Base-by-base conservation (phyloP, 2,329 filamentous ascomycete genomes). In the Botrytis squamosa region DNA sequence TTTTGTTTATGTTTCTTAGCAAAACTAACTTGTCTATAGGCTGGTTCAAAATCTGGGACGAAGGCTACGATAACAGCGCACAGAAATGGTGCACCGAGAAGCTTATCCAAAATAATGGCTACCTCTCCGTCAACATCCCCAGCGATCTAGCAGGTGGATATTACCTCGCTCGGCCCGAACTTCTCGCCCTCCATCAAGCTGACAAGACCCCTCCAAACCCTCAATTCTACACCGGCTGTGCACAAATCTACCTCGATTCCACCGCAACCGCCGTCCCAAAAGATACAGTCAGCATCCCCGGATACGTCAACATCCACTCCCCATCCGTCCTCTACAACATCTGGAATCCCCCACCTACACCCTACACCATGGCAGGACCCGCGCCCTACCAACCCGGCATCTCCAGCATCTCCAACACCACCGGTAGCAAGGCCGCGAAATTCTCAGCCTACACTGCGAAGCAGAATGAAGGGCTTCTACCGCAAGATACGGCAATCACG, bases 1-100 rank as follows among this genome's bases (percentile, higher is more conserved):
- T 14, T 40, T 29, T 40, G n/a, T 20, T 29, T 29, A 1, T 18
- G 2, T 10, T 29, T 42, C n/a, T 40, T 1, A 12, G 14, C 18
- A 14, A n/a, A 22, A 9, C 40, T 72, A 59, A 72, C 25, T 7
- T 33, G 2, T n/a, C 38, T 10, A 38, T 67, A 72, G 71, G 36
- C 57, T 95, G 92, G 92, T 92, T 94, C 86, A 94, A 94, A 85
- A 88, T 94, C 80, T 93, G 87, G 85, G 87, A 92, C 74, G 86
- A 91, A 70, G 91, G 90, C 64, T 93, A 92, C 82, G 85, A 92
- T 77, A 80, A 83, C 8, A 77, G 80, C 8, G 84, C 84, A 2
- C 81, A 84, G 42, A 84, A 88, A 80, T 94, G 92, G 91, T 93
- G 92, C 82, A 91, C 90, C 4, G 88, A 93, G 79, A 89, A 88